Conservation (phyloP, 768 basidiomycete species). For the Suillus decipiens region DNA sequence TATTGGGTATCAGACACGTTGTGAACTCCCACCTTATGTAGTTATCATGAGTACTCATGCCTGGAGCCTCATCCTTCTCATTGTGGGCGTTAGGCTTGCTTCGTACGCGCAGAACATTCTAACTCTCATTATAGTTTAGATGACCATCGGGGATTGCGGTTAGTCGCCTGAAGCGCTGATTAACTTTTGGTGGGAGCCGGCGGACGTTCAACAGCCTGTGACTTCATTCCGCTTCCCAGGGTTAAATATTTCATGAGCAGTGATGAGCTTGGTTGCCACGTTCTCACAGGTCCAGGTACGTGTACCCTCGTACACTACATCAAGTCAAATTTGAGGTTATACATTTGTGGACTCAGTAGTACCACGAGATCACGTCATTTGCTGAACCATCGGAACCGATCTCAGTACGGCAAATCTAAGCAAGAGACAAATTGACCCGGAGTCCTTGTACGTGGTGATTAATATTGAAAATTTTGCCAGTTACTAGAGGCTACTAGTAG, state of each 20-base stretch:
- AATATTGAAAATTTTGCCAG: background rate
- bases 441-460: background rate
- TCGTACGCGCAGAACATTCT: background rate
- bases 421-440: background rate
- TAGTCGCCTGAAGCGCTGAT: background rate
- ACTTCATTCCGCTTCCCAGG: background rate
- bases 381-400: background rate
- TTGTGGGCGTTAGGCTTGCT: background rate
- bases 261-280: constrained; percentile 1
- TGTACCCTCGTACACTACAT: background rate
- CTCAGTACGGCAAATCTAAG: background rate
- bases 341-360: background rate
- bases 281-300: constrained; percentile 7
- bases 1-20: background rate
- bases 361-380: background rate
- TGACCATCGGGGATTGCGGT: background rate
- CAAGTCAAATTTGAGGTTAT: constrained; percentile 3
- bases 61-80: too few species aligned
- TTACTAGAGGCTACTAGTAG: too few species aligned
- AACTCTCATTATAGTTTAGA: background rate
- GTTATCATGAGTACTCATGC: background rate
- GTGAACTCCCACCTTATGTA: background rate
- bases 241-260: background rate
- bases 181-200: background rate
- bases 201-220: background rate